phyloP scores from a whole-genome alignment of 495 filamentous ascomycete species.

The Aspergillus egyptiacus region DNA sequence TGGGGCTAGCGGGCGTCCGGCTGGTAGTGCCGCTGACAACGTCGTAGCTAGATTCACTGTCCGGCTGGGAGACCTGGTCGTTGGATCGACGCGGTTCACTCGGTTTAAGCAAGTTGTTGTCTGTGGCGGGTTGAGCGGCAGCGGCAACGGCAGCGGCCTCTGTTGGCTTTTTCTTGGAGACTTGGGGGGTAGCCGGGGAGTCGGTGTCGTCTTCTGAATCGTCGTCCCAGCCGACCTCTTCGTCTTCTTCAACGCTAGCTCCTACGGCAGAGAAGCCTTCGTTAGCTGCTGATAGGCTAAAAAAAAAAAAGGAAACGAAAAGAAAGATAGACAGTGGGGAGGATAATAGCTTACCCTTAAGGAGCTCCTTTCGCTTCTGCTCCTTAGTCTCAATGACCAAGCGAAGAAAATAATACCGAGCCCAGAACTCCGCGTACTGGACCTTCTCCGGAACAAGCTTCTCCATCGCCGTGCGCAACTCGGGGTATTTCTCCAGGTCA shows the following conservation, averaged over 20 bases:
- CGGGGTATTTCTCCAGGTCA: conserved; percentile 82
- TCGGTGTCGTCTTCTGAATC: conserved; percentile 61
- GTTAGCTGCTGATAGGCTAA: conserved; percentile 4
- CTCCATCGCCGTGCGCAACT: conserved; percentile 89
- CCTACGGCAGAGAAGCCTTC: conserved; percentile 22
- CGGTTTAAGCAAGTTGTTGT: conserved; percentile 46
- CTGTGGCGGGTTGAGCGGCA: conserved; percentile 26
- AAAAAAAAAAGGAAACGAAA: conserved; percentile 6
- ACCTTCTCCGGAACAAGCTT: conserved; percentile 87
- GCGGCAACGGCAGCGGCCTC: conserved; percentile 4
- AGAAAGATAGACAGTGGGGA: too few relatives aligned
- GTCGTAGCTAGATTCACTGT: conserved; percentile 91
- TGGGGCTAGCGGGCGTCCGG: conserved; percentile 70
- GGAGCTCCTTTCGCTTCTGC: conserved; percentile 76
- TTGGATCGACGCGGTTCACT: conserved; percentile 70
- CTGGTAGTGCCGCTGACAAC: conserved; percentile 82
- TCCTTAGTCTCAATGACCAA: conserved; percentile 96
- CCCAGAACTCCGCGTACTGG: conserved; percentile 87
- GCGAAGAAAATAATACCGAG: conserved; percentile 89
- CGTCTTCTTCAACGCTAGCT: conserved; percentile 59
- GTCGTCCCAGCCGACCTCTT: conserved; percentile 82
- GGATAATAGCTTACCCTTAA: conserved; percentile 83
- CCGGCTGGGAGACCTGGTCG: conserved; percentile 76
- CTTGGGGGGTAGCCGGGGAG: conserved; percentile 48
- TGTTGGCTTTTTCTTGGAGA: conserved; percentile 18